Percentiles rank a stretch among this genome's conserved stretches.
Conservation (phyloP, 352 stramenopile genomes). For the Globisporangium spinosum region DNA sequence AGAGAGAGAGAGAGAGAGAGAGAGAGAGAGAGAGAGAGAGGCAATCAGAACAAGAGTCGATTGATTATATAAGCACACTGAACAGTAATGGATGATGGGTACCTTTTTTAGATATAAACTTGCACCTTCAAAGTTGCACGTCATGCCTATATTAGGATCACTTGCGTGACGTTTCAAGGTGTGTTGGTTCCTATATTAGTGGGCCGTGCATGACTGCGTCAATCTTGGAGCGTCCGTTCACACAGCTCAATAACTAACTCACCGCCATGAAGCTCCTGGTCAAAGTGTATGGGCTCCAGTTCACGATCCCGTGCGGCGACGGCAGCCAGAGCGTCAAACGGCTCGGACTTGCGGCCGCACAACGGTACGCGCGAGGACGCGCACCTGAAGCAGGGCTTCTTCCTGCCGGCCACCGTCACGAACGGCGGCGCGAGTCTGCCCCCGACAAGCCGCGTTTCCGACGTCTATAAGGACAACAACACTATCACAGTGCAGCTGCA, state of each 20-base stretch:
- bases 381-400: slow-evolving; percentile 77
- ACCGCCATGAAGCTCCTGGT: slow-evolving; percentile 54
- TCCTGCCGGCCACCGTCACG: slow-evolving; percentile 54
- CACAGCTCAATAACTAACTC: background rate
- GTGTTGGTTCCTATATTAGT: background rate
- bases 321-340: slow-evolving; percentile 76
- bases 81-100: background rate
- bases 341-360: slow-evolving; percentile 75
- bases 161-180: too few species aligned
- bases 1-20: background rate
- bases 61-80: background rate
- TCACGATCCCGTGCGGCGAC: slow-evolving; percentile 75
- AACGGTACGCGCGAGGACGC: slow-evolving; percentile 78
- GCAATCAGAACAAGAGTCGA: slow-evolving; percentile 1
- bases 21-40: background rate
- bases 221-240: slow-evolving; percentile 3
- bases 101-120: background rate
- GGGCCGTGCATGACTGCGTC: background rate
- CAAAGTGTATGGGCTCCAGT: slow-evolving; percentile 65
- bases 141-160: too few species aligned
- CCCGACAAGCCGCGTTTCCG: slow-evolving; percentile 50
- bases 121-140: too few species aligned
- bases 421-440: slow-evolving; percentile 46
- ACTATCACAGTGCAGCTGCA: slow-evolving; percentile 58
- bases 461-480: slow-evolving; percentile 76